A percentile compares a stretch with the other conserved stretches of the same genome.
Evolutionary conservation across 1,139 yeast genomes (phyloP).

Genomic region (Taphrina flavorubra): DNA sequence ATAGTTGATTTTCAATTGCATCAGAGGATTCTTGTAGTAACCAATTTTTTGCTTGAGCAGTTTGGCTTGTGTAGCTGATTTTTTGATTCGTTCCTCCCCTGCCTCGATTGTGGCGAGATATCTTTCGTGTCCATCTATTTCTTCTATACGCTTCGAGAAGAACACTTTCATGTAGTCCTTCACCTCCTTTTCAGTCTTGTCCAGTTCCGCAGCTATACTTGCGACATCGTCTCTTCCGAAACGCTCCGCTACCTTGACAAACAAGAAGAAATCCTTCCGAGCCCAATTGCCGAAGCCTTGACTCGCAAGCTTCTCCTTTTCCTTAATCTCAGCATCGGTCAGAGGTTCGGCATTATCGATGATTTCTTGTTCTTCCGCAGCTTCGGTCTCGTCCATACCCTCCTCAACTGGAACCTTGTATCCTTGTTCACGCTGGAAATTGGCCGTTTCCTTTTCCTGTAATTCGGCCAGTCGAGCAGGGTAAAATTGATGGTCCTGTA

Average conservation of each 20-base stretch:
- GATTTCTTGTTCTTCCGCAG: conserved; percentile 66
- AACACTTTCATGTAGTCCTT: conserved; percentile 69
- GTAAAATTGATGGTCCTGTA: conserved; percentile 87
- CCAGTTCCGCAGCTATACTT: conserved; percentile 66
- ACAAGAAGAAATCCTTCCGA: conserved; percentile 84
- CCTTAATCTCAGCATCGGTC: conserved; percentile 72
- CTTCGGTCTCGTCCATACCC: conserved; percentile 51
- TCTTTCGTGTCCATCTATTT: conserved; percentile 84
- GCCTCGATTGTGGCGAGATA: conserved; percentile 83
- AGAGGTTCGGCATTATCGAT: conserved; percentile 74
- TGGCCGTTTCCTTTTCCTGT: conserved; percentile 77
- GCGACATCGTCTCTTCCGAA: conserved; percentile 70
- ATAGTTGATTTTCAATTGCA: conserved; percentile 74
- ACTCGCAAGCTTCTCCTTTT: conserved; percentile 65
- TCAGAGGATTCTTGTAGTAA: conserved; percentile 69
- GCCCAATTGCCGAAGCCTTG: conserved; percentile 83
- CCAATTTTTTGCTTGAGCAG: conserved; percentile 69
- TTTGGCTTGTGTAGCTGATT: conserved; percentile 67
- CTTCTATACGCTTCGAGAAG: conserved; percentile 68
- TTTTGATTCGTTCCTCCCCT: conserved; percentile 80
- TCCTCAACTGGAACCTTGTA: conserved; percentile 65
- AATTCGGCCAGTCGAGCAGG: conserved; percentile 68
- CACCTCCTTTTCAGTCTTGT: conserved; percentile 74
- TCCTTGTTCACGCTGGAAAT: conserved; percentile 73
- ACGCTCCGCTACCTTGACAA: conserved; percentile 78